Conservation (phyloP, 176 grass and related monocot genomes). For the Neostapfia colusana region DNA sequence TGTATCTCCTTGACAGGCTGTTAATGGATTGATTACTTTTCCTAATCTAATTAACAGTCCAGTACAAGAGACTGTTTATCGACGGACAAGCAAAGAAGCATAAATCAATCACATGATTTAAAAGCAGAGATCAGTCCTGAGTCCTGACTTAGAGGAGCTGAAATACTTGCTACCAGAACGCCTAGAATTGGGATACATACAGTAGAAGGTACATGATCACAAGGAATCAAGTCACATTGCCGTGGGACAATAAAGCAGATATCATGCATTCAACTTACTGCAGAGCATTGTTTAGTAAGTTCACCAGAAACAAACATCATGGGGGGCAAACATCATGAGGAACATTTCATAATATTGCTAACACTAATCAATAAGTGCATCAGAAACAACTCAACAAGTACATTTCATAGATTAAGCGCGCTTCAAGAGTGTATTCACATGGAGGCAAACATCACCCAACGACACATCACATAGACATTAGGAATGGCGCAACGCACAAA, state of each 20-base stretch:
- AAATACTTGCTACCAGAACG: neutral
- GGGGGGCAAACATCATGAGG: neutral
- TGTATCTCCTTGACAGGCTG: too few relatives aligned
- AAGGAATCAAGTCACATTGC: neutral
- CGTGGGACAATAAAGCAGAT: neutral
- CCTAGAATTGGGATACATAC: neutral
- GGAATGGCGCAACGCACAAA: neutral
- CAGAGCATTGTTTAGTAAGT: neutral
- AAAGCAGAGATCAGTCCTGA: neutral
- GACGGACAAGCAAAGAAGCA: neutral
- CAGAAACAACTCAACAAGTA: conserved; percentile 18
- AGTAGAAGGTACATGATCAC: neutral
- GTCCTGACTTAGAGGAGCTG: neutral
- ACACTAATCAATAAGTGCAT: conserved; percentile 16
- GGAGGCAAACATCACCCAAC: conserved; percentile 29
- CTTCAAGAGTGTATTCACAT: conserved; percentile 36
- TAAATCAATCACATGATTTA: neutral
- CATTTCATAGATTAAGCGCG: conserved; percentile 6
- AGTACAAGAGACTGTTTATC: neutral
- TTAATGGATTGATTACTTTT: too few relatives aligned
- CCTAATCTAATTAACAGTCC: neutral
- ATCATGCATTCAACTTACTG: neutral
- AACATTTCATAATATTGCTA: conserved; percentile 10
- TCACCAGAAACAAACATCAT: conserved; percentile 27
- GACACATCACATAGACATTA: conserved; percentile 21